phyloP scores from a whole-genome alignment of 1,139 yeast species.

The Lodderomyces orthopsilosis region DNA sequence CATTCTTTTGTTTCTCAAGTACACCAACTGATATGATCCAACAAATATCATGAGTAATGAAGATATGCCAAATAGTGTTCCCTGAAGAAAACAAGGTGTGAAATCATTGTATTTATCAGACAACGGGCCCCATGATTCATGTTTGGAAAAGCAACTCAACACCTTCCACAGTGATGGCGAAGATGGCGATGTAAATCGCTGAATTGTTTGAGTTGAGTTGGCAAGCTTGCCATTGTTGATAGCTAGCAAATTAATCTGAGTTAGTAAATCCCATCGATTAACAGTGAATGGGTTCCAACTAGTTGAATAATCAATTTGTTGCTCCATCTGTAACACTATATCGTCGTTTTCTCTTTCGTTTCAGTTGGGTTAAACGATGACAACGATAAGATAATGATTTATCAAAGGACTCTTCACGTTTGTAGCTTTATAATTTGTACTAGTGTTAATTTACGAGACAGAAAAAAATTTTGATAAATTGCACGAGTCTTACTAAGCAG shows the following conservation, averaged over 20 bases:
- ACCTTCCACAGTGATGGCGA: constrained; percentile 11
- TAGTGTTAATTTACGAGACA: too few species aligned
- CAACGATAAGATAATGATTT: too few species aligned
- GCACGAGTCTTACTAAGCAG: too few species aligned
- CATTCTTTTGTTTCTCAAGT: constrained; percentile 30
- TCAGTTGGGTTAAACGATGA: too few species aligned
- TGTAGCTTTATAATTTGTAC: too few species aligned
- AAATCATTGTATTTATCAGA: constrained; percentile 59
- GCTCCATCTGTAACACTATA: background rate
- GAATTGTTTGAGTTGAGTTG: background rate
- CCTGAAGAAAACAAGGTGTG: constrained; percentile 82
- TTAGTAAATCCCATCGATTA: background rate
- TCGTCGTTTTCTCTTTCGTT: too few species aligned
- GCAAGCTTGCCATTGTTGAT: background rate
- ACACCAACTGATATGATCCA: constrained; percentile 48
- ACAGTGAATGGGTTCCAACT: background rate
- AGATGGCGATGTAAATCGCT: background rate
- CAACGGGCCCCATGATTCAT: constrained; percentile 77
- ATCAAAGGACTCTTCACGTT: too few species aligned
- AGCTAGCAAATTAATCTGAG: background rate
- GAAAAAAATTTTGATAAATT: too few species aligned
- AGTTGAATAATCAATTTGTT: constrained; percentile 2
- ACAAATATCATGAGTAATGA: constrained; percentile 52
- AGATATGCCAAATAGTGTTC: constrained; percentile 52
- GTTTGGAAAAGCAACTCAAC: constrained; percentile 16